These are phyloP conservation scores for Physcomitrellopsis africana DNA, from an alignment of 225 moss, liverwort and hornwort species.

Conservation along the genomic window DNA sequence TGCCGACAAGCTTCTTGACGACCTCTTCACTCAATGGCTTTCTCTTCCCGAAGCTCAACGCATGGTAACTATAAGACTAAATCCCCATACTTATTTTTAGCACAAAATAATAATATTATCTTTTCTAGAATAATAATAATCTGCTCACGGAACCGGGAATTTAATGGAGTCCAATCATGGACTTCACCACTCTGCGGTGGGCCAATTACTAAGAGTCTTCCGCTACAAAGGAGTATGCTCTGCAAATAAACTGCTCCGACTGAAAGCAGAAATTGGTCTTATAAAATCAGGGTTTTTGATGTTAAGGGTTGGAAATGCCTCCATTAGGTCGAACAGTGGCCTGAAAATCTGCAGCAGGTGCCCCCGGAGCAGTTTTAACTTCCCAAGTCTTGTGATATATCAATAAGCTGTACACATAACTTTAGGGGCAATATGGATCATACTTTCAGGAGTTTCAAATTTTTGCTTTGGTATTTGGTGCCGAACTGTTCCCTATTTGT, in stretches of 20 bases:
- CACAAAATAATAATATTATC: no score
- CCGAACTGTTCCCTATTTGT: conserved; percentile 9
- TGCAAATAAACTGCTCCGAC: no score
- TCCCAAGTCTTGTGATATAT: neutral
- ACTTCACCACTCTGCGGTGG: no score
- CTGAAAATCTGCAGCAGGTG: neutral
- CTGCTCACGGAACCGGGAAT: no score
- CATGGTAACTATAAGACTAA: conserved; percentile 57
- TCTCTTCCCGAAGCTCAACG: conserved; percentile 93
- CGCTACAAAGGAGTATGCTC: no score
- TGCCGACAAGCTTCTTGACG: conserved; percentile 72
- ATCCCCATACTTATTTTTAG: no score
- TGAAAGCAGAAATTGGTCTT: neutral
- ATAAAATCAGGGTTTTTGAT: neutral
- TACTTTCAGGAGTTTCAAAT: neutral
- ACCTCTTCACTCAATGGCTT: conserved; percentile 91
- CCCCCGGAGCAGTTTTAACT: neutral
- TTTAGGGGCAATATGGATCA: no score
- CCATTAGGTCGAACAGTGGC: neutral
- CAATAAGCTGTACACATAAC: neutral
- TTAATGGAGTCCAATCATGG: no score
- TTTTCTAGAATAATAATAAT: no score
- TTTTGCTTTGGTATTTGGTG: conserved; percentile 10
- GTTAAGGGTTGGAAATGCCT: neutral
- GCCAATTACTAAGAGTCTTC: no score